Evolutionary conservation across 257 asterid genomes (phyloP), one percentile per base, ranked within the genome.

Genomic region (Solanum neorickii): DNA sequence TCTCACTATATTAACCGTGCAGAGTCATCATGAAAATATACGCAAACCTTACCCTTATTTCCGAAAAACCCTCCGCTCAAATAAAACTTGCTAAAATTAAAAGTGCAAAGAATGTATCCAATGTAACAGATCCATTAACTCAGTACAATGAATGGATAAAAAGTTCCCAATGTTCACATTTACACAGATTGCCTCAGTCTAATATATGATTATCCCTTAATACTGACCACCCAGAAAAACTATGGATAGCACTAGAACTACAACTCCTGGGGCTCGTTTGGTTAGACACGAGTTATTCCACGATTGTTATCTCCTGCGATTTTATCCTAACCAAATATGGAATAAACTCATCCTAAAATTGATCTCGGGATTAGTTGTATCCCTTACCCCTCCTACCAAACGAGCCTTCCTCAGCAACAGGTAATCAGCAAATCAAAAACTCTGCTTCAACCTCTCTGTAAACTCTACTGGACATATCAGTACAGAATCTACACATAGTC

Each of bases 401-500:
- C n/a, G 62, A 7, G 62, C 62, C 11, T 23, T 18, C 10, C 23
- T 52, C 62, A 44, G 29, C 29, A 23, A 73, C 6, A 5, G 56
- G 83, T 23, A 75, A 46, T 80, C 44, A 80, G 85, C 85, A 80
- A 84, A 84, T 84, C 80, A 62, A 84, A 84, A 84, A 84, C 56
- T 31, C 16, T 84, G 93, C 93, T 90, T 93, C 33, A 95, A 91
- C 94, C 96, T 91, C 93, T 92, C 96, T 84, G 78, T 83, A 42
- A 89, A 86, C 73, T 90, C 97, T 5, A 92, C 82, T 46, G 98
- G 99, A 89, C 86, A 92, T 88, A 96, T 90, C n/a, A 88, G 29
- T 27, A 94, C 98, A 41, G 99, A 93, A 92, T 95, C 99, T 76
- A 95, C 96, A 89, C 97, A 96, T 23, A 96, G 93, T 1, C 99